A percentile compares a stretch with the other conserved stretches of the same genome.
phyloP scores from a whole-genome alignment of 2,329 filamentous ascomycete species.

The Paecilomyces dactylethromorphus region DNA sequence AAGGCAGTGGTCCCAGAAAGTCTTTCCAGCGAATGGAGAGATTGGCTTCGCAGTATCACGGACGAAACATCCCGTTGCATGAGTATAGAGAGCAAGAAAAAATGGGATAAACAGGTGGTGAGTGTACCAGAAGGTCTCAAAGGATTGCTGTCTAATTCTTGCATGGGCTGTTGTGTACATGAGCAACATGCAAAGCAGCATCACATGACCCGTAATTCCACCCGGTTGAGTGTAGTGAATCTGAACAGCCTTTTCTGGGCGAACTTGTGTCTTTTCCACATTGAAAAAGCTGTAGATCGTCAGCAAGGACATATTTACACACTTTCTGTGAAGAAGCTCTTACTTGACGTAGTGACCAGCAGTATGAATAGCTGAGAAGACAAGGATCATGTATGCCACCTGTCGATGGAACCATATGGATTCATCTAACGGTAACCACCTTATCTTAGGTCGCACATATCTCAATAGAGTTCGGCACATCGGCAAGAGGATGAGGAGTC shows the following conservation, averaged over 20 bases:
- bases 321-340: constrained; percentile 4
- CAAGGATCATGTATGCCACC: constrained; percentile 77
- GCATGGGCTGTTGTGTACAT: constrained; percentile 96
- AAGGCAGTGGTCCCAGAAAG: constrained; percentile 88
- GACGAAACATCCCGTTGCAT: constrained; percentile 94
- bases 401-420: constrained; percentile 96
- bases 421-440: constrained; percentile 89
- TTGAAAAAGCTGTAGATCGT: constrained; percentile 73
- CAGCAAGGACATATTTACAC: constrained; percentile 12
- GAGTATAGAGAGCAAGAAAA: constrained; percentile 86
- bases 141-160: constrained; percentile 92
- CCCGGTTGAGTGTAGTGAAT: constrained; percentile 88
- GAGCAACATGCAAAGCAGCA: constrained; percentile 97
- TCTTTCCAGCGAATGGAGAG: constrained; percentile 75
- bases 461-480: constrained; percentile 90
- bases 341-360: constrained; percentile 89
- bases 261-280: constrained; percentile 77
- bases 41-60: constrained; percentile 65
- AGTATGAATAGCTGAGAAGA: constrained; percentile 75
- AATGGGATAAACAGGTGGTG: constrained; percentile 99
- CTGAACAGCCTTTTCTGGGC: constrained; percentile 71
- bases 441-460: constrained; percentile 76
- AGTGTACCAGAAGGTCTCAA: constrained; percentile 98
- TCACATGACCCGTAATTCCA: constrained; percentile 91
- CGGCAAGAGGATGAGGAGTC: constrained; percentile 79